Evolutionary conservation across 176 grass and related monocot species (phyloP), one percentile per base, ranked within the genome.

Genomic region (Musa beccarii): DNA sequence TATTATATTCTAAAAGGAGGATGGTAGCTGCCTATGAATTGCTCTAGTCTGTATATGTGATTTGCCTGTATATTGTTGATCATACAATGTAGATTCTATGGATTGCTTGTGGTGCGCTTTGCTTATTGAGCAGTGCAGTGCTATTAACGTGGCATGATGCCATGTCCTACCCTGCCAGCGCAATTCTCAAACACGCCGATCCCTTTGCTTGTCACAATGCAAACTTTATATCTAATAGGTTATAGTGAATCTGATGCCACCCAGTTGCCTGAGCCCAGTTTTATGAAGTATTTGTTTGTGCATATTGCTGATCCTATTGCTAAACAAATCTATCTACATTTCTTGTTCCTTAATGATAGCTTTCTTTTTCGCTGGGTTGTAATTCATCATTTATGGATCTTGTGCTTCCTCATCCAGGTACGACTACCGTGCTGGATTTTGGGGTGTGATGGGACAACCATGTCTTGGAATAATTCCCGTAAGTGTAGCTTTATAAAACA

Each of bases 391-490:
- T 26, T 26, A 25, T 22, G 17, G 19, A 24, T 53, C 19, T 56
- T 21, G 20, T 72, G 7, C 57, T 87, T 22, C 75, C 57, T 81
- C 73, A 75, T 72, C 69, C 73, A 99, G 95, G 95, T 99, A 99
- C 73, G 95, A 99, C 70, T 81, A 89, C 59, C 80, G 85, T 80
- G 88, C 90, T 87, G 95, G 95, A 49, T 99, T 99, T 85, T 99
- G 95, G 95, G 95, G 95, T 73, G 81, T 88, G 19, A 89, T 89
- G 51, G 90, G 95, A 9, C 83, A 77, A 62, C 74, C 85, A 71
- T 93, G 95, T 73, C 88, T 99, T 81, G 95, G 95, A 72, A 99
- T 99, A 87, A 92, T 99, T 89, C 95, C 90, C 24, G 95, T 99
- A 91, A 94, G 95, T 61, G 52, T 9, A 16, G 69, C 26, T 53